Percentiles rank a stretch among this genome's conserved stretches.
Evolutionary conservation across 768 basidiomycete genomes (phyloP).

Genomic region (Cystofilobasidium capitatum): DNA sequence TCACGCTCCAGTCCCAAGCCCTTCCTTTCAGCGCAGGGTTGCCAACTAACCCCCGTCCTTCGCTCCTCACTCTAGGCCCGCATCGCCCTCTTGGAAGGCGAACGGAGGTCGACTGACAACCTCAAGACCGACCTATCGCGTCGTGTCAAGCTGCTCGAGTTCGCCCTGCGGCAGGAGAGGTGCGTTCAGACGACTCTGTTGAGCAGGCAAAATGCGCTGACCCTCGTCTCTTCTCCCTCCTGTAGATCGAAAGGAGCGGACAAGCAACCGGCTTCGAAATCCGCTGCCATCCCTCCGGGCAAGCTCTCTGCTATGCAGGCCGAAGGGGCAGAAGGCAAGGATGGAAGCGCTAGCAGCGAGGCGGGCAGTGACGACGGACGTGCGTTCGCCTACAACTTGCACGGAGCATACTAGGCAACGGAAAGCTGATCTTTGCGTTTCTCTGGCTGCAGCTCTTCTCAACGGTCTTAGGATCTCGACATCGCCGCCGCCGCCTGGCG

Average conservation of each 20-base stretch:
- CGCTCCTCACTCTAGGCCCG: no score
- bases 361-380: constrained; percentile 24
- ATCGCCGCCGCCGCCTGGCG: background rate
- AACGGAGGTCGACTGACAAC: constrained; percentile 93
- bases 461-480: background rate
- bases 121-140: constrained; percentile 90
- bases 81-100: constrained; percentile 93
- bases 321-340: constrained; percentile 24
- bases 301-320: constrained; percentile 56
- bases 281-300: constrained; percentile 53
- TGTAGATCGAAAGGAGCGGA: constrained; percentile 15
- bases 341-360: constrained; percentile 13
- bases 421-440: background rate
- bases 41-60: no score
- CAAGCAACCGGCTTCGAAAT: constrained; percentile 15
- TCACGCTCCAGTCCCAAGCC: background rate
- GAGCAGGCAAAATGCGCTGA: background rate
- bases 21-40: no score
- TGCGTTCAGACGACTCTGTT: constrained; percentile 41
- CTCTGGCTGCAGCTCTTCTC: background rate
- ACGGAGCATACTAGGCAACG: background rate
- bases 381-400: background rate
- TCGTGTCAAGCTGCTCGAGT: constrained; percentile 98
- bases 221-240: background rate
- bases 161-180: constrained; percentile 92